phyloP scores from a whole-genome alignment of 495 filamentous ascomycete species.

The Tirmania nivea region DNA sequence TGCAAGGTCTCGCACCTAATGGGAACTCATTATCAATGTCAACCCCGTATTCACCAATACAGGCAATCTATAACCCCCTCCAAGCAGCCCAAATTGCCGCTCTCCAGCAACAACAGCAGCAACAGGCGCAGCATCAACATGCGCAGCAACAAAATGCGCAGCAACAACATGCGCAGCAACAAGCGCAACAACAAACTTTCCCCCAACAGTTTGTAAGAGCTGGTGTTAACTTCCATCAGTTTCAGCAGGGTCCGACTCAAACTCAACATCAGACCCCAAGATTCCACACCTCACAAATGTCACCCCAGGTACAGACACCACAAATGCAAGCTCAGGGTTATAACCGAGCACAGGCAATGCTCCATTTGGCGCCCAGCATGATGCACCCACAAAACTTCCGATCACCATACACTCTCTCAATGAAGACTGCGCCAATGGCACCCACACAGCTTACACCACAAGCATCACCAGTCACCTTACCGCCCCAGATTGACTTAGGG shows the following conservation, averaged over 20 bases:
- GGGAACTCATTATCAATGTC: neutral
- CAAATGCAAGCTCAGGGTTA: neutral
- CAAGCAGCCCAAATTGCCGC: neutral
- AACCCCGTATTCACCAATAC: neutral
- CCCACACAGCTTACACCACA: neutral
- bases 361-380: neutral
- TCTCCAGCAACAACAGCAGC: neutral
- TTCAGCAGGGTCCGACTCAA: neutral
- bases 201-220: neutral
- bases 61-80: neutral
- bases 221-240: neutral
- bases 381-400: neutral
- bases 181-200: neutral
- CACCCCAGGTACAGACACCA: neutral
- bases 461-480: neutral
- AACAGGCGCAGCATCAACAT: neutral
- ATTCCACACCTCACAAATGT: neutral
- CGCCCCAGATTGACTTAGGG: neutral
- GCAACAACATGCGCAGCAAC: neutral
- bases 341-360: neutral
- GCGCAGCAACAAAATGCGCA: neutral
- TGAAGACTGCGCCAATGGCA: neutral
- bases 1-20: neutral
- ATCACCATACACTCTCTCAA: neutral
- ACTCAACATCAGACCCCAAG: neutral